Percentiles rank a stretch among this genome's conserved stretches.
Conservation (phyloP, 768 basidiomycete species). For the Lactarius psammicola region DNA sequence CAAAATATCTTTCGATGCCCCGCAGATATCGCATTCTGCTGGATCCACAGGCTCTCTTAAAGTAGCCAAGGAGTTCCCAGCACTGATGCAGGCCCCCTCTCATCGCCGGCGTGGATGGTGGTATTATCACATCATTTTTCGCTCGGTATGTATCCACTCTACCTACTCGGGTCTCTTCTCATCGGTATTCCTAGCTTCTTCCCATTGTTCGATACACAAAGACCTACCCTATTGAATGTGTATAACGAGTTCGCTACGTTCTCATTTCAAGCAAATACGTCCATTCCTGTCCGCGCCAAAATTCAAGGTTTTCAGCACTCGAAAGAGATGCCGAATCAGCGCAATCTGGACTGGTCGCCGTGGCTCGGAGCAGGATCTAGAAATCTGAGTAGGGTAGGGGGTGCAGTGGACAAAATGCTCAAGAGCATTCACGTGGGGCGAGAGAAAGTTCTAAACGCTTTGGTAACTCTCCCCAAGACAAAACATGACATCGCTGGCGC, state of each 20-base stretch:
- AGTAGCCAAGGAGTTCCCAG: slow-evolving; percentile 72
- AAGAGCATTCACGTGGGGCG: slow-evolving; percentile 70
- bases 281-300: slow-evolving; percentile 75
- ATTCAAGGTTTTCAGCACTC: slow-evolving; percentile 64
- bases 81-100: slow-evolving; percentile 70
- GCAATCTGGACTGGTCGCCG: slow-evolving; percentile 71
- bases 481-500: slow-evolving; percentile 79
- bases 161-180: background rate
- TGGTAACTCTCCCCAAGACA: slow-evolving; percentile 68
- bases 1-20: slow-evolving; percentile 77
- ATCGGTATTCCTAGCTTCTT: slow-evolving; percentile 64
- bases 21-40: slow-evolving; percentile 49
- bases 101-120: slow-evolving; percentile 68
- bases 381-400: slow-evolving; percentile 68
- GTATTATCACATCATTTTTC: slow-evolving; percentile 73
- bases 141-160: slow-evolving; percentile 52
- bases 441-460: slow-evolving; percentile 57
- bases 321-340: slow-evolving; percentile 74
- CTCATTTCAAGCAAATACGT: slow-evolving; percentile 83
- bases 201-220: slow-evolving; percentile 75
- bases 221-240: slow-evolving; percentile 60
- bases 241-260: slow-evolving; percentile 90
- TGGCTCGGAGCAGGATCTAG: slow-evolving; percentile 70
- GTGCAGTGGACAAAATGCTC: slow-evolving; percentile 59
- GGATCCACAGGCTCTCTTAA: slow-evolving; percentile 42